Base-by-base conservation (phyloP, 2,329 filamentous ascomycete species). In the Teratosphaeria viscida region DNA sequence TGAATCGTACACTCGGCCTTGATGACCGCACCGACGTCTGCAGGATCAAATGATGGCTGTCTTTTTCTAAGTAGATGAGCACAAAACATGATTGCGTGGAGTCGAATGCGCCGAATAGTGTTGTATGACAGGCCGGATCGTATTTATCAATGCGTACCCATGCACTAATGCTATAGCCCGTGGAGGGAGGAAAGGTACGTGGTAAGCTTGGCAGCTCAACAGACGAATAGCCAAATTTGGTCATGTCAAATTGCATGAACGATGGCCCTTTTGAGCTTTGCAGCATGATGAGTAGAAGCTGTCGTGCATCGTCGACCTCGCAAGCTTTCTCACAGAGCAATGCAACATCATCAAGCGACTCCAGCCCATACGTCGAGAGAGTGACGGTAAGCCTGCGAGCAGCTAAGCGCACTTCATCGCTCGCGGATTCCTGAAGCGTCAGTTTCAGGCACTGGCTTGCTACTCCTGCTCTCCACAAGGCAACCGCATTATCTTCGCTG, bases 81-180 rank as follows among this genome's bases (percentile, higher is more conserved):
- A 99, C 77, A 69, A 99, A 99, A 73, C 94, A 99, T 5, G 89
- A 90, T 73, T 97, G 92, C 5, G 85, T 90, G 3, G 87, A 81
- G 74, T 99, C 94, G 73, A 95, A 97, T 8, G 94, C 90, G 29
- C 94, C 94, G 72, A 99, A 99, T 14, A 99, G 82, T 0, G 94
- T 99, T 0, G 94, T 99, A 72, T 99, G 94, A 16, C 88, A 86
- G 54, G 84, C 83, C 5, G 83, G 77, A 72, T 99, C 95, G 72
- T 94, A 97, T 49, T 85, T 80, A 72, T 97, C 92, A 61, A 99
- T 84, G 23, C 88, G 85, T 56, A 96, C 82, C 94, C 94, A 99
- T 0, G 90, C 84, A 54, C 89, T 84, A 62, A 99, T 87, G 0
- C 91, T 95, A 75, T 97, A 99, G 23, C 94, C 95, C 35, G 77